Conservation (phyloP, 2,329 filamentous ascomycete genomes). For the Aspergillus pseudonomiae region DNA sequence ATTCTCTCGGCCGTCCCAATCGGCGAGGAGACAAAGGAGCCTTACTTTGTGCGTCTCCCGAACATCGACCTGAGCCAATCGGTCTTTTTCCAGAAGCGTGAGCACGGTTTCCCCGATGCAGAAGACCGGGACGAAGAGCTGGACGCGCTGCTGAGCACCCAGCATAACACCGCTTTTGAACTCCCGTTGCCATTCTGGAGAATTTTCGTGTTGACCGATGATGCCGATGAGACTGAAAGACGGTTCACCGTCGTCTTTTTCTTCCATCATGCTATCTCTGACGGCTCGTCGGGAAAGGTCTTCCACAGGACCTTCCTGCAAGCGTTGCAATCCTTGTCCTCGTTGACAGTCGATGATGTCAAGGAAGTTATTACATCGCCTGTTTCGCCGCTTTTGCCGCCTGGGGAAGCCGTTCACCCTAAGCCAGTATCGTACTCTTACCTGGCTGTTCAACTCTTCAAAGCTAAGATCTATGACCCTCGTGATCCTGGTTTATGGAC, state of each 20-base stretch:
- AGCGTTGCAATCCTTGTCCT: slow-evolving; percentile 32
- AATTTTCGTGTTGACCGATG: slow-evolving; percentile 41
- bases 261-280: slow-evolving; percentile 53
- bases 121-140: slow-evolving; percentile 43
- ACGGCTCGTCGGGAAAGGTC: slow-evolving; percentile 49
- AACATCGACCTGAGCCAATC: slow-evolving; percentile 44
- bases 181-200: slow-evolving; percentile 48
- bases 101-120: slow-evolving; percentile 11
- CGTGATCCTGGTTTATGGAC: slow-evolving; percentile 40
- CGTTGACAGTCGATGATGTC: slow-evolving; percentile 18
- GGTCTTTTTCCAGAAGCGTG: slow-evolving; percentile 39
- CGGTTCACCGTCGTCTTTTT: slow-evolving; percentile 50
- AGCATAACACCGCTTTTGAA: slow-evolving; percentile 47
- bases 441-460: slow-evolving; percentile 38
- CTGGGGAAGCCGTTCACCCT: slow-evolving; percentile 46
- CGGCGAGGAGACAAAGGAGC: slow-evolving; percentile 42
- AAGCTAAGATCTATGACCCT: slow-evolving; percentile 34
- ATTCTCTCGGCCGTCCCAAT: slow-evolving; percentile 48
- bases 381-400: slow-evolving; percentile 39
- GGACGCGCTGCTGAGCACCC: slow-evolving; percentile 41
- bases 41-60: slow-evolving; percentile 50
- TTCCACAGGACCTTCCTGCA: slow-evolving; percentile 49
- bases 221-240: slow-evolving; percentile 14
- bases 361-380: slow-evolving; percentile 27
- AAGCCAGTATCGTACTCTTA: slow-evolving; percentile 42